Evolutionary conservation across 2,329 filamentous ascomycete species (phyloP), one percentile per base, ranked within the genome.

Genomic region (Exophiala oligosperma): DNA sequence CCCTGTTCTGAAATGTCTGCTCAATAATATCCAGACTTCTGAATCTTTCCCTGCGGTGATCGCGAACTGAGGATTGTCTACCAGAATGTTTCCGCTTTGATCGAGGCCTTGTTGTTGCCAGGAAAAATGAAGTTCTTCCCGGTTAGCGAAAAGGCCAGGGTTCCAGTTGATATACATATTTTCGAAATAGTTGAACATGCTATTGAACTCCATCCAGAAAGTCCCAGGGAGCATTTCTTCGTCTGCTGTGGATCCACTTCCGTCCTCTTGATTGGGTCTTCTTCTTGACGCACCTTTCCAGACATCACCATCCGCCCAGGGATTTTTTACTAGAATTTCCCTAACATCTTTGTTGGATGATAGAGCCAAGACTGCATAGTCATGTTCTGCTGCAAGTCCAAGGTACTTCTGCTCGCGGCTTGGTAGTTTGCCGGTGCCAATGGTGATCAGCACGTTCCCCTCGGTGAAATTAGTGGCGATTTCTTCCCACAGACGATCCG

Each of bases 121-220:
- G 1, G 81, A 81, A 69, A 97, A 96, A 73, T 99, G 94, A 56
- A 92, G 85, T 67, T 99, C 92, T 72, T 96, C 88, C 7, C 92
- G 86, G 70, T 89, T 77, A 1, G 79, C 78, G 74, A 99, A 99
- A 0, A 96, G 78, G 0, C 83, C 82, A 0, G 94, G 92, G 64
- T 96, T 97, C 94, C 94, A 99, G 74, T 97, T 99, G 54, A 99
- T 80, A 72, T 97, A 99, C 65, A 99, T 84, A 17, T 92, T 96
- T 71, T 97, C 92, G 63, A 97, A 99, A 70, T 96, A 87, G 68
- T 96, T 92, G 37, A 91, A 83, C 3, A 97, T 86, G 64, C 92
- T 90, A 66, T 96, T 90, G 28, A 94, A 85, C 24, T 88, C 86
- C 75, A 97, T 95, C 93, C 94, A 97, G 70, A 96, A 95, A 0